phyloP scores from a whole-genome alignment of 495 filamentous ascomycete genomes.

The Penicillium diatomitis region DNA sequence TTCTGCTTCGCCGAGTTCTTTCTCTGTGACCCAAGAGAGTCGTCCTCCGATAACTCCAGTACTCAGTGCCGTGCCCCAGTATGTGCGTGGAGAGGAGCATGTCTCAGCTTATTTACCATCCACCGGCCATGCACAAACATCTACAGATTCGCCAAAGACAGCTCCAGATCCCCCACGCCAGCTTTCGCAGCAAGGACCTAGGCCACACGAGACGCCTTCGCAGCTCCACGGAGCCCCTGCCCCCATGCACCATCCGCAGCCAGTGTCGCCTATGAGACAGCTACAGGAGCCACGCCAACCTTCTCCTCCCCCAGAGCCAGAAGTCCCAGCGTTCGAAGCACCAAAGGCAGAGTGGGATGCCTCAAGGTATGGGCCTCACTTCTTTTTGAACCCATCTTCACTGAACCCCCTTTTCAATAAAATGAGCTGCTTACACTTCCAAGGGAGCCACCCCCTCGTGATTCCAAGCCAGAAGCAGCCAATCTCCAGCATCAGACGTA shows the following conservation, averaged over 20 bases:
- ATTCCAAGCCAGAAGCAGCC: conserved; percentile 68
- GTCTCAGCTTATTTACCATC: conserved; percentile 26
- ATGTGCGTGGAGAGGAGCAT: conserved; percentile 39
- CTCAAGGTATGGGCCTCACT: conserved; percentile 39
- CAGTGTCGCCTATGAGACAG: conserved; percentile 28
- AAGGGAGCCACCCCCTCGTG: conserved; percentile 64
- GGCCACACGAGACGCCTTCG: conserved; percentile 1
- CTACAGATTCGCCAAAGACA: conserved; percentile 4
- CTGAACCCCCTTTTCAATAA: neutral
- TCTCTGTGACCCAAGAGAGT: neutral
- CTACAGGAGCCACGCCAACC: conserved; percentile 19
- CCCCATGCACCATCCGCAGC: conserved; percentile 21
- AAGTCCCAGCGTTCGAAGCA: conserved; percentile 30
- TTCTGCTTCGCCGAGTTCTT: neutral
- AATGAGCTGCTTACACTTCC: conserved; percentile 11
- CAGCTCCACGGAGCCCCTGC: conserved; percentile 1
- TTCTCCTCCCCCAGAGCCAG: conserved; percentile 26
- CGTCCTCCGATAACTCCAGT: conserved; percentile 7
- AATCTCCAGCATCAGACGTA: conserved; percentile 68
- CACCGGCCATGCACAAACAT: conserved; percentile 4
- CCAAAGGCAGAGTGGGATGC: conserved; percentile 61
- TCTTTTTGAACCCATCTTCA: neutral
- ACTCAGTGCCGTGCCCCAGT: conserved; percentile 33
- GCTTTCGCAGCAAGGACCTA: no score
- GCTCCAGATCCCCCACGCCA: no score